phyloP scores from a whole-genome alignment of 2,329 filamentous ascomycete genomes.

The Verticillium klebahnii region DNA sequence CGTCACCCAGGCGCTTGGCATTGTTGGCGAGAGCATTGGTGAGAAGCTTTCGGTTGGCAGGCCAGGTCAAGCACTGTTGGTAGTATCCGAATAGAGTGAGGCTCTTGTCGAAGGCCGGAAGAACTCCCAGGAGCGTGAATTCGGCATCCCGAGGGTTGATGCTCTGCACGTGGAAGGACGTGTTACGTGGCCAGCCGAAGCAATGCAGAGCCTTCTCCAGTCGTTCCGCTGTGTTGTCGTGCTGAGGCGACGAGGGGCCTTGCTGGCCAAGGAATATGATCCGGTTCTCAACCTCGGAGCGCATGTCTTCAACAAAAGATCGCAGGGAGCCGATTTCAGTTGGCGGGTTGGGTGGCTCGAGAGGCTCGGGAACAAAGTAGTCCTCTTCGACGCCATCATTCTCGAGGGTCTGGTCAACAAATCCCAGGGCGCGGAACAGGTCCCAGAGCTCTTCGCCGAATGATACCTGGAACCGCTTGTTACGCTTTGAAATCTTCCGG shows the following conservation, averaged over 20 bases:
- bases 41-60: not conserved
- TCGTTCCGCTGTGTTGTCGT: slow-evolving; percentile 1
- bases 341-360: slow-evolving; percentile 16
- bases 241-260: not conserved
- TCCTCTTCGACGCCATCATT: slow-evolving; percentile 34
- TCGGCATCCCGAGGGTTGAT: slow-evolving; percentile 2
- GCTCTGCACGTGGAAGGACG: not conserved
- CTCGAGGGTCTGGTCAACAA: slow-evolving; percentile 33
- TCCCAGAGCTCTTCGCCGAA: slow-evolving; percentile 46
- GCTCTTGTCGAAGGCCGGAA: slow-evolving; percentile 9
- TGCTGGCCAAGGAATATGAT: slow-evolving; percentile 22
- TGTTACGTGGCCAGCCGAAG: slow-evolving; percentile 6
- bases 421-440: slow-evolving; percentile 46
- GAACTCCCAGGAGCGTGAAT: slow-evolving; percentile 9
- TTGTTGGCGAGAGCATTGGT: not conserved
- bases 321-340: slow-evolving; percentile 37
- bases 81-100: slow-evolving; percentile 10
- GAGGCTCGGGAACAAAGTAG: slow-evolving; percentile 27
- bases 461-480: slow-evolving; percentile 51
- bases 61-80: slow-evolving; percentile 1
- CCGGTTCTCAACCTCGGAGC: slow-evolving; percentile 41
- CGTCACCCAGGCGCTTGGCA: not conserved
- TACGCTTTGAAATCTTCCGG: slow-evolving; percentile 48
- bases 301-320: slow-evolving; percentile 45
- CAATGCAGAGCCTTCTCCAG: slow-evolving; percentile 10